phyloP scores from a whole-genome alignment of 2,329 filamentous ascomycete genomes.

The Xylaria sp. region DNA sequence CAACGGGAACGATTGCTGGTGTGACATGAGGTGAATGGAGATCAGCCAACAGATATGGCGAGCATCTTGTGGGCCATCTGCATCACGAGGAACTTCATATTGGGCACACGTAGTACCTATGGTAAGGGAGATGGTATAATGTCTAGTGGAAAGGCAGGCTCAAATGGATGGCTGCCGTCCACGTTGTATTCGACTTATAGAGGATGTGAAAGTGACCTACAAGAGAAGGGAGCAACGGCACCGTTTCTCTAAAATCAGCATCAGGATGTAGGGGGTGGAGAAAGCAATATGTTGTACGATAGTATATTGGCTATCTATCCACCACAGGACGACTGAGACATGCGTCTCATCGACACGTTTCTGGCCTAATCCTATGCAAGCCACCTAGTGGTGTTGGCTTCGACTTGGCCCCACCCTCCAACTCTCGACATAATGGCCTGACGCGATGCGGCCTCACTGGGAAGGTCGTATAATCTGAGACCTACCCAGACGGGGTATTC shows the following conservation, averaged over 20 bases:
- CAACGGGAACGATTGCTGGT: slow-evolving; percentile 35
- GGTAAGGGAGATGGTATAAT: slow-evolving; percentile 19
- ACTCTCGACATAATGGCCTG: neutral
- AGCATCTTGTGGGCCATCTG: slow-evolving; percentile 14
- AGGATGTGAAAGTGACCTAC: slow-evolving; percentile 19
- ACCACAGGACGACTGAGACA: neutral
- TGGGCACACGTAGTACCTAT: slow-evolving; percentile 20
- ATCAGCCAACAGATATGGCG: slow-evolving; percentile 11
- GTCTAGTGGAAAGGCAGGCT: slow-evolving; percentile 22
- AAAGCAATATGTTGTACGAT: neutral
- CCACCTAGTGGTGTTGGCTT: neutral
- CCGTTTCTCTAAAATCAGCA: slow-evolving; percentile 25
- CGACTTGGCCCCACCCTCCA: neutral
- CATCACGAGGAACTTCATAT: slow-evolving; percentile 16
- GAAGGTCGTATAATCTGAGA: neutral
- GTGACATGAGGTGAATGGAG: neutral
- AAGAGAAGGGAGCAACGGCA: slow-evolving; percentile 19
- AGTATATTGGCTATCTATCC: slow-evolving; percentile 39
- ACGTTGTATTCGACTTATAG: slow-evolving; percentile 15
- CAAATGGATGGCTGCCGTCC: slow-evolving; percentile 20
- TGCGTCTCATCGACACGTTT: neutral
- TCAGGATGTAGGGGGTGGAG: slow-evolving; percentile 11
- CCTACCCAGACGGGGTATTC: neutral
- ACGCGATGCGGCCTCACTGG: neutral
- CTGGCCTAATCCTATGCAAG: slow-evolving; percentile 1